Percentiles rank a stretch among this genome's conserved stretches.
Conservation (phyloP, 257 asterid species). For the Pogostemon cablin region DNA sequence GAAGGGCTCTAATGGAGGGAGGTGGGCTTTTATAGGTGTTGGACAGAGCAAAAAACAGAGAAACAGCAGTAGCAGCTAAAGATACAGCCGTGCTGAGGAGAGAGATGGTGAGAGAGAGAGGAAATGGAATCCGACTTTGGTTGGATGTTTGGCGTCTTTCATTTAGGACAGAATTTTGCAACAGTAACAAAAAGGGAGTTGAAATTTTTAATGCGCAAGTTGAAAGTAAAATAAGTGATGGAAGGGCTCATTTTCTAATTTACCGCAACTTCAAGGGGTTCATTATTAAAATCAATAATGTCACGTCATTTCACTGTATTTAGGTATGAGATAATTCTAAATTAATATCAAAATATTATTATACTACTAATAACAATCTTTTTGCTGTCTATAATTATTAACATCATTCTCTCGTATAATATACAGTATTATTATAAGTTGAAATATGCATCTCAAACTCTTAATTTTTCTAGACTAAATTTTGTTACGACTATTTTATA, state of each 20-base stretch:
- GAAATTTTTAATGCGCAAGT: background rate
- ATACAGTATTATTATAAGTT: background rate
- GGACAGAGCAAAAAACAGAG: slow-evolving; percentile 41
- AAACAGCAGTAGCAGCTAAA: slow-evolving; percentile 32
- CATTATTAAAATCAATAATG: slow-evolving; percentile 11
- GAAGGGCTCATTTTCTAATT: slow-evolving; percentile 35
- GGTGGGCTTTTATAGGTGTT: slow-evolving; percentile 55
- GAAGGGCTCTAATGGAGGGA: slow-evolving; percentile 39
- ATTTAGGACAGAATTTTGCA: slow-evolving; percentile 31
- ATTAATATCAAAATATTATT: background rate
- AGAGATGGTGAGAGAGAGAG: slow-evolving; percentile 37
- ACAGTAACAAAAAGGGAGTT: background rate
- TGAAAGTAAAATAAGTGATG: slow-evolving; percentile 17
- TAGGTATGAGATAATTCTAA: background rate
- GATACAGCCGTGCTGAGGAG: slow-evolving; percentile 40
- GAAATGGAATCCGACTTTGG: slow-evolving; percentile 58
- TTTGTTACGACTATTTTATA: no score
- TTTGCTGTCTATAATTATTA: background rate
- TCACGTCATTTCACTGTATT: slow-evolving; percentile 1
- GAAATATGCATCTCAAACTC: background rate
- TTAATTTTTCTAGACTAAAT: background rate
- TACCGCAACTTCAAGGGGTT: slow-evolving; percentile 31
- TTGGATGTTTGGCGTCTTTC: slow-evolving; percentile 39
- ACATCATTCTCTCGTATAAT: background rate
- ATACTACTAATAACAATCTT: background rate